phyloP scores from a whole-genome alignment of 305 asterid genomes.

The Caryopteris hybrid region DNA sequence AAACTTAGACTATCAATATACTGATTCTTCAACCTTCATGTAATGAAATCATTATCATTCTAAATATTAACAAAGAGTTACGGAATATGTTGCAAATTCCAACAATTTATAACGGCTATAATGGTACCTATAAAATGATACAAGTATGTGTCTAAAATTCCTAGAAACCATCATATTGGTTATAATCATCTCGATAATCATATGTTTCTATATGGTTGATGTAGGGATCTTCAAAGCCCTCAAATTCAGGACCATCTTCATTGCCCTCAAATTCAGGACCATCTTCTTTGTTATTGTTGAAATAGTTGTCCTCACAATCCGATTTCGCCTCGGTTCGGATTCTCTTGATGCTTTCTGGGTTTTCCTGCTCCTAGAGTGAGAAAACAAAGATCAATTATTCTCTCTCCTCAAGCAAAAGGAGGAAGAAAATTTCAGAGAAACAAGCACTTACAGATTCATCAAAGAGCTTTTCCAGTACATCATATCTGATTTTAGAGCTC shows the following conservation, averaged over 20 bases:
- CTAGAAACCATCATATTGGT: constrained; percentile 4
- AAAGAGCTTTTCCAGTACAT: constrained; percentile 44
- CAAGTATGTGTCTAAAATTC: neutral
- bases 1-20: too few relatives aligned
- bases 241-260: constrained; percentile 21
- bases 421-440: constrained; percentile 1
- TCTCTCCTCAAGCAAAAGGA: neutral
- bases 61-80: neutral
- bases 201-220: constrained; percentile 23
- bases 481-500: constrained; percentile 43
- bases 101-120: neutral
- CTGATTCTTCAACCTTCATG: too few relatives aligned
- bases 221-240: constrained; percentile 22
- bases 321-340: constrained; percentile 14
- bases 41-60: neutral
- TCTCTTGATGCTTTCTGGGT: constrained; percentile 29
- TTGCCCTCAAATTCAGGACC: constrained; percentile 21
- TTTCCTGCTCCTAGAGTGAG: constrained; percentile 21
- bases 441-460: constrained; percentile 46
- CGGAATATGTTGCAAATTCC: too few relatives aligned
- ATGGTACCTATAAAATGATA: neutral
- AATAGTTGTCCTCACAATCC: constrained; percentile 1
- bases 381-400: neutral
- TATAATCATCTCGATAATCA: constrained; percentile 14
- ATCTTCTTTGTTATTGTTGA: neutral